These are phyloP conservation scores for Fusarium subglutinans DNA, from an alignment of 2,329 filamentous ascomycete genomes.

Conservation along the genomic window DNA sequence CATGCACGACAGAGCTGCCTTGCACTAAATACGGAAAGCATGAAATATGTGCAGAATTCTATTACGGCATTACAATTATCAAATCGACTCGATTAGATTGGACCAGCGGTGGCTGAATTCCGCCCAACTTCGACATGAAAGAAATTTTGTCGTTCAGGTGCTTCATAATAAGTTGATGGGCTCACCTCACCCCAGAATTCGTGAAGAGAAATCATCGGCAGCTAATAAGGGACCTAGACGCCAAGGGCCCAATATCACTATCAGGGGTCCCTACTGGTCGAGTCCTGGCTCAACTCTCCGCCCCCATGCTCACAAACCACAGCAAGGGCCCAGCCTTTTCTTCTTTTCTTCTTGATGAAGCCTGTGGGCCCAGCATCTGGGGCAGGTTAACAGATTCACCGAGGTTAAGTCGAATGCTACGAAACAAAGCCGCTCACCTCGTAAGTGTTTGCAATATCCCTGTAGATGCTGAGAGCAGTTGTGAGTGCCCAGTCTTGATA, in stretches of 20 bases:
- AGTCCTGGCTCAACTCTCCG: slow-evolving; percentile 16
- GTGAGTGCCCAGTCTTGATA: background rate
- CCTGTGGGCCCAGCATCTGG: slow-evolving; percentile 5
- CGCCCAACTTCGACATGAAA: slow-evolving; percentile 7
- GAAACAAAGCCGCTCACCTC: background rate
- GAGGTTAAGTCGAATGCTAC: slow-evolving; percentile 34
- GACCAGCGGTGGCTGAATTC: slow-evolving; percentile 13
- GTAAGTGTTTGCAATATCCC: background rate
- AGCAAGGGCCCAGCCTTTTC: slow-evolving; percentile 19
- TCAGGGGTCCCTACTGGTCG: slow-evolving; percentile 23
- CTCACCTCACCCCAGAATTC: slow-evolving; percentile 36
- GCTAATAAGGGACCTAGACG: slow-evolving; percentile 19
- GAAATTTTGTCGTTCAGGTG: slow-evolving; percentile 10
- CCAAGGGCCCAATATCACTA: slow-evolving; percentile 23
- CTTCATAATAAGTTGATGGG: slow-evolving; percentile 31
- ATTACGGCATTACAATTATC: background rate
- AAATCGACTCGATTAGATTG: background rate
- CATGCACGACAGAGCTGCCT: slow-evolving; percentile 37
- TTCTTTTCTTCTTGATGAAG: slow-evolving; percentile 20
- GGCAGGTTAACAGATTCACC: slow-evolving; percentile 34
- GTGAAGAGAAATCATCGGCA: slow-evolving; percentile 19
- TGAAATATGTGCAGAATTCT: background rate
- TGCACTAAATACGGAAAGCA: background rate
- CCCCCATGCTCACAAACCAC: slow-evolving; percentile 19
- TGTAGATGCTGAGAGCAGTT: background rate